These are phyloP conservation scores for Gonapodya sp. DNA, from an alignment of 192 early-diverging fungal species.

Conservation along the genomic window DNA sequence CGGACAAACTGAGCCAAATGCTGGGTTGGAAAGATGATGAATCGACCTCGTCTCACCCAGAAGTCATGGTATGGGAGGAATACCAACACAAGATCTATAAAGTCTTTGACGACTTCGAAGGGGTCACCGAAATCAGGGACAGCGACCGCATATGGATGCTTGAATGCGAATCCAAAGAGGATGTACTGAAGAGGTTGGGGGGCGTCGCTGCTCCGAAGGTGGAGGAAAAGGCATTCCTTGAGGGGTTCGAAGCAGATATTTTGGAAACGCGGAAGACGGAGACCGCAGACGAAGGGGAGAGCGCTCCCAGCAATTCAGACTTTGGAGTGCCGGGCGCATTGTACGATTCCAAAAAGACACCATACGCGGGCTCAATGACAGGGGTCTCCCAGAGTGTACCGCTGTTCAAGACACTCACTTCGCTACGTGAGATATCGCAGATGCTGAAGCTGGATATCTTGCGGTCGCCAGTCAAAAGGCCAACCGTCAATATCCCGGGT, in stretches of 20 bases:
- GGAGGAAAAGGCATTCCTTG: neutral
- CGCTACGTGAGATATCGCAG: neutral
- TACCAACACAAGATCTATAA: slow-evolving; percentile 44
- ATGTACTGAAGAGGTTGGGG: neutral
- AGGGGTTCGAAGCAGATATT: neutral
- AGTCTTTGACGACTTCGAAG: slow-evolving; percentile 38
- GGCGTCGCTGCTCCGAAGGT: neutral
- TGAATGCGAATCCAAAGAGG: slow-evolving; percentile 4
- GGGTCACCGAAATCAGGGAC: slow-evolving; percentile 24
- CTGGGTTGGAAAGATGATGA: slow-evolving; percentile 28
- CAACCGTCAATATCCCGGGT: neutral
- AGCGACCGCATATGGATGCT: slow-evolving; percentile 24
- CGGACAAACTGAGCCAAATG: slow-evolving; percentile 44
- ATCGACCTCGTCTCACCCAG: neutral
- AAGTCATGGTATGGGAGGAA: slow-evolving; percentile 38
- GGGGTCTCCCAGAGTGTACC: neutral
- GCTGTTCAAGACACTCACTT: neutral
- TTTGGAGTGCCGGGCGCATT: neutral
- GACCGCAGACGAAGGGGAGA: neutral
- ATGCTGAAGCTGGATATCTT: neutral
- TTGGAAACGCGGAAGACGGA: neutral
- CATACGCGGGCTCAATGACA: neutral
- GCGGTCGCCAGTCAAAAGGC: neutral
- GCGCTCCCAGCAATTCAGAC: neutral
- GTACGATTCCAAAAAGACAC: neutral